Evolutionary conservation across 176 grass and related monocot species (phyloP).

Genomic region (Triticum turgidum): DNA sequence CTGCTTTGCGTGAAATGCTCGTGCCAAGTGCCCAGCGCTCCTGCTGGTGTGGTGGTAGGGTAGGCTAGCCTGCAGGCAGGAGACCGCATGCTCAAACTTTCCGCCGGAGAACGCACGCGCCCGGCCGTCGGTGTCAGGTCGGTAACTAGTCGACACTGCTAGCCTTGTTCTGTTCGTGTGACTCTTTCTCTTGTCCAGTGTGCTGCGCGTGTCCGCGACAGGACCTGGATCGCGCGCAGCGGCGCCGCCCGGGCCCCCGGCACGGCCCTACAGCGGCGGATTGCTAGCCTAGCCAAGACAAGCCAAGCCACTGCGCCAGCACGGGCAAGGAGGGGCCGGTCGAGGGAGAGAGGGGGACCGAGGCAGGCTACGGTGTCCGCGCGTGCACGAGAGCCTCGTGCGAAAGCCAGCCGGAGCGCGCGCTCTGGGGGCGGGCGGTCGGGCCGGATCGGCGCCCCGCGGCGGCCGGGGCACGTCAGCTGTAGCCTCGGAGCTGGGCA

Average conservation of each 20-base stretch:
- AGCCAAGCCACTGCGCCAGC: not conserved
- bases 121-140: not conserved
- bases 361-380: not conserved
- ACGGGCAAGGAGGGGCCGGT: no score
- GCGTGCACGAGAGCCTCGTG: not conserved
- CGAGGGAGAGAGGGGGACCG: not conserved
- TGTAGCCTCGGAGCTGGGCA: no score
- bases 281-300: not conserved
- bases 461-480: no score
- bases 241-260: no score
- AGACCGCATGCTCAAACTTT: no score
- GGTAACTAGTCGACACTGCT: not conserved
- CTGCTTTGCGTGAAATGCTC: no score
- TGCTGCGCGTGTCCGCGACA: not conserved
- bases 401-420: not conserved
- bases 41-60: no score
- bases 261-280: not conserved
- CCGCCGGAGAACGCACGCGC: no score
- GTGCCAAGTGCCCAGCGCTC: no score
- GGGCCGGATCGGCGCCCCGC: not conserved
- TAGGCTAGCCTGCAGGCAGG: no score
- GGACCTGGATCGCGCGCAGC: not conserved
- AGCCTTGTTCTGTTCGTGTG: not conserved
- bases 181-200: not conserved
- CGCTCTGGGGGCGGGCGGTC: not conserved